Evolutionary conservation across 1,139 yeast species (phyloP).

Genomic region (Meyerozyma athensensis): DNA sequence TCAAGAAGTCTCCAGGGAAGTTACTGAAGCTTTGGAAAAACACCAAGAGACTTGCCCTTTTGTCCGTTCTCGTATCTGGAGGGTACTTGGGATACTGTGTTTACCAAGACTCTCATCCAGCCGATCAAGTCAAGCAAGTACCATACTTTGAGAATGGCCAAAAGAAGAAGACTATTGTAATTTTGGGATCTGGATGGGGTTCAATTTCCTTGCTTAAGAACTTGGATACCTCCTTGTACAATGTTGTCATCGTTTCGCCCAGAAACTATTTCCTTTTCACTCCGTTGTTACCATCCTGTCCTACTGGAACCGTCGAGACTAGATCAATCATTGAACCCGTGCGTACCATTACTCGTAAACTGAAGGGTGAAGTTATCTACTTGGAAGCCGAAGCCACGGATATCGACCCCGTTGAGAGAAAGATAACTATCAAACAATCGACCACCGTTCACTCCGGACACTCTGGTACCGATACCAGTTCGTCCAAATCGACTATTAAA

Average conservation of each 20-base stretch:
- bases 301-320: constrained; percentile 88
- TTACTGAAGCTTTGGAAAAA: constrained; percentile 25
- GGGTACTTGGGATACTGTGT: constrained; percentile 54
- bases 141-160: constrained; percentile 63
- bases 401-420: constrained; percentile 65
- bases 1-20: constrained; percentile 14
- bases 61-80: constrained; percentile 30
- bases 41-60: constrained; percentile 24
- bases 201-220: constrained; percentile 76
- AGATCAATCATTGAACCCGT: constrained; percentile 89
- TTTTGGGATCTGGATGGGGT: constrained; percentile 96
- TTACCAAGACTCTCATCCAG: constrained; percentile 59
- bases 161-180: constrained; percentile 81
- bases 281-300: constrained; percentile 88
- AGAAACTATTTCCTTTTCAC: constrained; percentile 93
- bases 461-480: constrained; percentile 48
- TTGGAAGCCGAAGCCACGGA: constrained; percentile 89
- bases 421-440: constrained; percentile 54
- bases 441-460: constrained; percentile 51
- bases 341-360: constrained; percentile 55
- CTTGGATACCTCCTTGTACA: constrained; percentile 80
- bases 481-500: constrained; percentile 47
- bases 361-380: constrained; percentile 75
- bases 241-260: constrained; percentile 87
- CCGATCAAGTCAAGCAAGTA: constrained; percentile 43